Percentiles rank a stretch among this genome's conserved stretches.
phyloP scores from a whole-genome alignment of 2,329 filamentous ascomycete genomes.

The Arachnopeziza araneosa region DNA sequence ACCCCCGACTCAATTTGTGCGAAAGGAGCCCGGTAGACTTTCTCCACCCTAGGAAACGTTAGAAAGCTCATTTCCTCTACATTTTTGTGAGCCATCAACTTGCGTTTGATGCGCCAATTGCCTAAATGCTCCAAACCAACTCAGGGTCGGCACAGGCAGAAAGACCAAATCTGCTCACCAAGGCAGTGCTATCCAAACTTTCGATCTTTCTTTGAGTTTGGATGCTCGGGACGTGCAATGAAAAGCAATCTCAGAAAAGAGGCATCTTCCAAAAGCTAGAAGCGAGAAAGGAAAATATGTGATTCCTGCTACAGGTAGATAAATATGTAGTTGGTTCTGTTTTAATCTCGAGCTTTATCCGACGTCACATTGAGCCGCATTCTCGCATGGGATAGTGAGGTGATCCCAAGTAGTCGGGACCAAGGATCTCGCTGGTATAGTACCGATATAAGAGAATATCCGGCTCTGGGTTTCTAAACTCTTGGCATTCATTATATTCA shows the following conservation, averaged over 20 bases:
- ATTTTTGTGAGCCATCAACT: background rate
- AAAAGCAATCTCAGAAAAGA: background rate
- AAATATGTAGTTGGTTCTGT: background rate
- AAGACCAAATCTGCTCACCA: slow-evolving; percentile 10
- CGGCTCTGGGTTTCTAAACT: too few relatives aligned
- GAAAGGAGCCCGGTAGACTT: slow-evolving; percentile 2
- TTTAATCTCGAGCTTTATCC: background rate
- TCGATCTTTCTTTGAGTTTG: too few relatives aligned
- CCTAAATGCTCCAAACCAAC: slow-evolving; percentile 11
- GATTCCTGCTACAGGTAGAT: background rate
- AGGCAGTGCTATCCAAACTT: background rate
- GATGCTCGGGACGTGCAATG: too few relatives aligned
- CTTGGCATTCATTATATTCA: too few relatives aligned
- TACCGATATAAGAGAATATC: too few relatives aligned
- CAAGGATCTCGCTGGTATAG: too few relatives aligned
- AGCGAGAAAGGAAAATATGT: background rate
- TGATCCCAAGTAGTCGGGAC: background rate
- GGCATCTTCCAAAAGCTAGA: background rate
- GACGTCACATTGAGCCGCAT: background rate
- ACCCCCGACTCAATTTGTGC: background rate
- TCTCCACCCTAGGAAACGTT: slow-evolving; percentile 2
- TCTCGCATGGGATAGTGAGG: background rate
- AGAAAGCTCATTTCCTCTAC: background rate
- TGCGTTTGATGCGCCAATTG: background rate
- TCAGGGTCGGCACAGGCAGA: slow-evolving; percentile 10